phyloP scores from a whole-genome alignment of 371 early-diverging fungal species.

The Rhizopus microsporus region DNA sequence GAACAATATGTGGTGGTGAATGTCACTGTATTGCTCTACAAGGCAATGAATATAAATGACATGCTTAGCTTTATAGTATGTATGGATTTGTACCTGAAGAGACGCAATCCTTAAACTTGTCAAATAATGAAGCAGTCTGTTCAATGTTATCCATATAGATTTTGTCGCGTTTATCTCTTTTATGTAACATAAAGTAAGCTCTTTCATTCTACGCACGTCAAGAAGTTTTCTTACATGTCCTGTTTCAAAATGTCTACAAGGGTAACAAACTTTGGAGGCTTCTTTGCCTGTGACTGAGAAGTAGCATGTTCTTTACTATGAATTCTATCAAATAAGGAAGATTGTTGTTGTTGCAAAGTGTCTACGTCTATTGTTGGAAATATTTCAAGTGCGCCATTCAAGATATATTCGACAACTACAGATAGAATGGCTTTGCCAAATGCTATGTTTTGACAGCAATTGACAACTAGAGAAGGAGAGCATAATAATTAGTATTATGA shows the following conservation, averaged over 20 bases:
- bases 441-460: constrained; percentile 31
- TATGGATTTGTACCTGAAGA: constrained; percentile 10
- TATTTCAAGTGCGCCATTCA: constrained; percentile 45
- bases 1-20: constrained; percentile 25
- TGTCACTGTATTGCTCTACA: constrained; percentile 18
- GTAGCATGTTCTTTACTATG: not conserved
- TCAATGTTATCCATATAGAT: constrained; percentile 42
- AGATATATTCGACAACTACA: constrained; percentile 29
- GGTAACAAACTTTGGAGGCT: constrained; percentile 42
- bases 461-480: constrained; percentile 13
- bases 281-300: constrained; percentile 1
- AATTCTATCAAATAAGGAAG: constrained; percentile 28
- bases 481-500: not conserved
- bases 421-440: constrained; percentile 33
- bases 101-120: constrained; percentile 15
- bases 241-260: constrained; percentile 15
- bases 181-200: not conserved
- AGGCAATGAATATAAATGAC: not conserved
- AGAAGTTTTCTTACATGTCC: constrained; percentile 17
- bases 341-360: constrained; percentile 28
- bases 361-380: constrained; percentile 34
- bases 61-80: not conserved
- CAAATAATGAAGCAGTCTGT: constrained; percentile 38
- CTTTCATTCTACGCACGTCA: not conserved
- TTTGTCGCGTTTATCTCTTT: constrained; percentile 32